Conservation (phyloP, 345 rosid genomes). For the Camelina neglecta region DNA sequence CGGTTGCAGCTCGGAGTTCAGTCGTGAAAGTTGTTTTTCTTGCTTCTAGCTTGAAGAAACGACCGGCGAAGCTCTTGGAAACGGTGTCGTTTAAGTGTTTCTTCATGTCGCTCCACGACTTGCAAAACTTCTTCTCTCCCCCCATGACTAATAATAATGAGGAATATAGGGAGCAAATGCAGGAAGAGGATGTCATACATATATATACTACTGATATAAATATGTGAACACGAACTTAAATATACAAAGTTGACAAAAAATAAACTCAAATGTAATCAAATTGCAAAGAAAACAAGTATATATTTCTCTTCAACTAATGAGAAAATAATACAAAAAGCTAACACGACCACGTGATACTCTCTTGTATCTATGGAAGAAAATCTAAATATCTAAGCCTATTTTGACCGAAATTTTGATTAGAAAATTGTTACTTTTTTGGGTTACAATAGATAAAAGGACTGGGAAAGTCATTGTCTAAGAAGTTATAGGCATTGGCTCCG, state of each 20-base stretch:
- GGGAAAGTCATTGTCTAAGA: constrained; percentile 2
- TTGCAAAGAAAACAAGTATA: neutral
- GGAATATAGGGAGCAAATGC: constrained; percentile 25
- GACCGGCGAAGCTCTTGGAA: constrained; percentile 61
- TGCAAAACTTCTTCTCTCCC: constrained; percentile 28
- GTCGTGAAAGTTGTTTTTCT: constrained; percentile 71
- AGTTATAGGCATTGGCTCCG: constrained; percentile 24
- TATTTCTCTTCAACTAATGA: neutral
- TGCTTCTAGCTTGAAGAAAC: constrained; percentile 71
- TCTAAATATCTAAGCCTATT: constrained; percentile 24
- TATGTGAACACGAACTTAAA: constrained; percentile 5
- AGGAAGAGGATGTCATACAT: constrained; percentile 25
- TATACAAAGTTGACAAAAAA: constrained; percentile 19
- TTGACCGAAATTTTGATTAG: constrained; percentile 5
- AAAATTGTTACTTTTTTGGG: constrained; percentile 3
- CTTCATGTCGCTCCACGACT: constrained; percentile 61
- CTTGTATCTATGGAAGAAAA: constrained; percentile 20
- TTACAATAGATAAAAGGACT: neutral
- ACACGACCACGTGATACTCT: constrained; percentile 35
- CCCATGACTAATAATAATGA: constrained; percentile 36
- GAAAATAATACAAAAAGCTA: constrained; percentile 11
- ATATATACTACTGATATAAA: neutral
- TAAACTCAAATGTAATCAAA: constrained; percentile 9
- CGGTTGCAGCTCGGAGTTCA: constrained; percentile 84
- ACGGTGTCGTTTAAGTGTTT: constrained; percentile 60